phyloP scores from a whole-genome alignment of 495 filamentous ascomycete genomes.

The Aspergillus incahuasiensis region DNA sequence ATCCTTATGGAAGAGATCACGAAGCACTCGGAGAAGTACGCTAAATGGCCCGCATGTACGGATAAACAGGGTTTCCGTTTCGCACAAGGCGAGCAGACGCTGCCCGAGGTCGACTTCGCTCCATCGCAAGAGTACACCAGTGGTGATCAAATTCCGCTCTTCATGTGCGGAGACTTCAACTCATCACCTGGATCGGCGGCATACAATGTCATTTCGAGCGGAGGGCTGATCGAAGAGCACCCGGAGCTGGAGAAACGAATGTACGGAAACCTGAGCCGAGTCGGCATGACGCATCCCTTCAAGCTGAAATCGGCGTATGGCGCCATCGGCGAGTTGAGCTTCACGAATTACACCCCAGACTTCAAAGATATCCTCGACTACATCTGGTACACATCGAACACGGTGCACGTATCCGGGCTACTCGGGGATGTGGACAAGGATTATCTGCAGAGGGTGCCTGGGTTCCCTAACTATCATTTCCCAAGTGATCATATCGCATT shows the following conservation, averaged over 20 bases:
- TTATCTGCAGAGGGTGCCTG: conserved; percentile 84
- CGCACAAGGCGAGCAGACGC: conserved; percentile 50
- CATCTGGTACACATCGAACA: conserved; percentile 93
- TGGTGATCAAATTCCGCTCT: conserved; percentile 80
- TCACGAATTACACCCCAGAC: conserved; percentile 92
- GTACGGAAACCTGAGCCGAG: conserved; percentile 87
- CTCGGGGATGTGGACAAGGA: conserved; percentile 88
- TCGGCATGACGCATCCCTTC: conserved; percentile 93
- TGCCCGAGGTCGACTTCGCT: conserved; percentile 52
- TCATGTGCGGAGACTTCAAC: conserved; percentile 96
- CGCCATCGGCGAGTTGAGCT: conserved; percentile 72
- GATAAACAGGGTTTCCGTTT: conserved; percentile 74
- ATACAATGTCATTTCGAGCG: conserved; percentile 78
- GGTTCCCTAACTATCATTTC: conserved; percentile 96
- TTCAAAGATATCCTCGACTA: conserved; percentile 93
- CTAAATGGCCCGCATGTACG: conserved; percentile 65
- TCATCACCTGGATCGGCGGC: conserved; percentile 78
- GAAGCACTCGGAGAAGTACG: conserved; percentile 76
- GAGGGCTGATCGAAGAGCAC: conserved; percentile 66
- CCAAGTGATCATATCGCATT: conserved; percentile 95
- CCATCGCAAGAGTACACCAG: conserved; percentile 74
- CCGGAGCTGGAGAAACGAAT: conserved; percentile 64
- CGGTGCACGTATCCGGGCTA: conserved; percentile 77
- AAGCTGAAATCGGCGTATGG: conserved; percentile 83
- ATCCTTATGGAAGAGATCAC: conserved; percentile 88